Conservation (phyloP, 2,329 filamentous ascomycete species). For the Colletotrichum musae region DNA sequence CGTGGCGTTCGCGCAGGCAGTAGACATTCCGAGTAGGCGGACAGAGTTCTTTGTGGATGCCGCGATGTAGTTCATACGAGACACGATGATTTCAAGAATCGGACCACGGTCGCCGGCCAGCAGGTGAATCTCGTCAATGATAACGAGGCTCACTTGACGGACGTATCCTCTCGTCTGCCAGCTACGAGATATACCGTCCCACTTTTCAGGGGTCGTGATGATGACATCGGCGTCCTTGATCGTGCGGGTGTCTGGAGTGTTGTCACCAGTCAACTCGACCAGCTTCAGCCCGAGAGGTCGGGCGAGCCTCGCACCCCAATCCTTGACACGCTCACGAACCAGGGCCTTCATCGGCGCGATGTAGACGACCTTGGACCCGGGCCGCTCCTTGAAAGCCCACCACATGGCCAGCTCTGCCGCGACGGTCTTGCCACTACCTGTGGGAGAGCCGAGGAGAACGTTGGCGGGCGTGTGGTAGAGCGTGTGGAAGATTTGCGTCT, state of each 20-base stretch:
- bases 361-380: slow-evolving; percentile 97
- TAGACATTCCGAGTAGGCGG: slow-evolving; percentile 97
- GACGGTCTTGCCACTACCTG: slow-evolving; percentile 97
- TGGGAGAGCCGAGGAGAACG: slow-evolving; percentile 94
- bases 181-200: slow-evolving; percentile 98
- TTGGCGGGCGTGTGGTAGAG: slow-evolving; percentile 94
- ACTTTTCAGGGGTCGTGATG: slow-evolving; percentile 99
- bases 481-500: slow-evolving; percentile 98
- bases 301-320: slow-evolving; percentile 89
- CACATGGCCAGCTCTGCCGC: slow-evolving; percentile 98
- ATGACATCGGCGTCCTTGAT: slow-evolving; percentile 98
- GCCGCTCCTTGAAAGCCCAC: slow-evolving; percentile 97
- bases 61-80: slow-evolving; percentile 98
- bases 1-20: slow-evolving; percentile 94
- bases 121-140: slow-evolving; percentile 98
- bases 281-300: slow-evolving; percentile 88
- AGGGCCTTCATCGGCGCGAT: slow-evolving; percentile 99
- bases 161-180: slow-evolving; percentile 99
- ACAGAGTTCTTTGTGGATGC: slow-evolving; percentile 92
- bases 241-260: slow-evolving; percentile 95
- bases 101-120: slow-evolving; percentile 97
- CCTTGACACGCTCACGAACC: slow-evolving; percentile 94
- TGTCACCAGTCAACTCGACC: slow-evolving; percentile 94
- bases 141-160: slow-evolving; percentile 92
- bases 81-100: slow-evolving; percentile 97